These are phyloP conservation scores for Hypomontagnella monticulosa DNA, from an alignment of 495 filamentous ascomycete species.

Conservation along the genomic window DNA sequence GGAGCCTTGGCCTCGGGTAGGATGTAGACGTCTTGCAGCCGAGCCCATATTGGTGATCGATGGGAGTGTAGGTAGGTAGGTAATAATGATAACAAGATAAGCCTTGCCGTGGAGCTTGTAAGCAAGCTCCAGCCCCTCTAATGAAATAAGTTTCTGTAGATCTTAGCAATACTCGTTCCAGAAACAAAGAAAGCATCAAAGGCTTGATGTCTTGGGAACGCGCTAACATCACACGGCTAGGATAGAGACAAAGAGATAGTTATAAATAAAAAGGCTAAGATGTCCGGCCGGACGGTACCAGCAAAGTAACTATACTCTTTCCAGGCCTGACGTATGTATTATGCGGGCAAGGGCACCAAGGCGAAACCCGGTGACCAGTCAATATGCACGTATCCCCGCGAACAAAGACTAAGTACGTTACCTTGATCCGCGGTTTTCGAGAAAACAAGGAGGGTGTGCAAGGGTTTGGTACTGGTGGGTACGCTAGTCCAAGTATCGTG, in stretches of 20 bases:
- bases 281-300: not conserved
- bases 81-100: not conserved
- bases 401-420: slow-evolving; percentile 9
- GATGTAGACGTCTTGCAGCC: slow-evolving; percentile 17
- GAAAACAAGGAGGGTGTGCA: not conserved
- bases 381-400: slow-evolving; percentile 30
- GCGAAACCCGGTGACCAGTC: slow-evolving; percentile 25
- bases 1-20: slow-evolving; percentile 69
- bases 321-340: slow-evolving; percentile 7
- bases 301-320: not conserved
- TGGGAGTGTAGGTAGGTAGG: not conserved
- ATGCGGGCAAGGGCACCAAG: slow-evolving; percentile 7
- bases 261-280: not conserved
- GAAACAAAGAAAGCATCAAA: slow-evolving; percentile 11
- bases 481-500: slow-evolving; percentile 11
- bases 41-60: slow-evolving; percentile 44
- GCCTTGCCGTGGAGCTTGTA: no score
- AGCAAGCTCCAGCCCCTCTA: no score
- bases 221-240: slow-evolving; percentile 8
- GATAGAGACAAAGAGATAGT: slow-evolving; percentile 4
- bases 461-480: slow-evolving; percentile 14
- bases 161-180: slow-evolving; percentile 26
- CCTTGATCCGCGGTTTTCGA: slow-evolving; percentile 9
- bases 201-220: slow-evolving; percentile 14
- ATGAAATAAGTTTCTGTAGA: not conserved